Conservation (phyloP, 140 eudicot species). For the Senecio squalidus region DNA sequence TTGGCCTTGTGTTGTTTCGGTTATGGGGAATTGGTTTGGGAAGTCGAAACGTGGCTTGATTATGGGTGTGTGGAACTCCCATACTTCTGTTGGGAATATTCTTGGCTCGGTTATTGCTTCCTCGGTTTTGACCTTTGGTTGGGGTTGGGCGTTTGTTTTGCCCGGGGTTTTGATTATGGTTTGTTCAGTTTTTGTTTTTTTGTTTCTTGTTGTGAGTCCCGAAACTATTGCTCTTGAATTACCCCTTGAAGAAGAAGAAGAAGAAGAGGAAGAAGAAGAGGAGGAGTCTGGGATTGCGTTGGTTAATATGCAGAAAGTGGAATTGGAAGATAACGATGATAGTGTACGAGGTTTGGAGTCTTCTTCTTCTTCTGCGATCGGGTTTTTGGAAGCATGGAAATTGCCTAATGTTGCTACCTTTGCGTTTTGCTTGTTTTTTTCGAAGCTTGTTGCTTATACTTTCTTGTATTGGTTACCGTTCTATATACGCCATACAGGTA, state of each 20-base stretch:
- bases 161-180: conserved; percentile 58
- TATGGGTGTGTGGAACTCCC: conserved; percentile 94
- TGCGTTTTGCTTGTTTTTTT: conserved; percentile 84
- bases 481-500: conserved; percentile 93
- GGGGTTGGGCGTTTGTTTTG: conserved; percentile 95
- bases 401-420: conserved; percentile 77
- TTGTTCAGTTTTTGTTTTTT: conserved; percentile 38
- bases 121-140: conserved; percentile 64
- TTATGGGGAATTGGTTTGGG: conserved; percentile 95
- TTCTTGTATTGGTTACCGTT: conserved; percentile 97
- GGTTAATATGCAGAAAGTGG: conserved; percentile 41
- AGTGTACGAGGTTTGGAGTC: not conserved
- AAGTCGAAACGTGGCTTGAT: conserved; percentile 73
- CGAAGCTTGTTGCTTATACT: conserved; percentile 96
- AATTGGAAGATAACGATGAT: conserved; percentile 24
- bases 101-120: conserved; percentile 81
- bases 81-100: conserved; percentile 84
- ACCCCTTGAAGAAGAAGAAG: conserved; percentile 38
- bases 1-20: conserved; percentile 96
- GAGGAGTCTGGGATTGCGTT: conserved; percentile 55
- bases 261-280: conserved; percentile 23
- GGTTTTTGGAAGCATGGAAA: conserved; percentile 90
- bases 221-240: conserved; percentile 62
- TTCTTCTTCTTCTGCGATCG: conserved; percentile 48
- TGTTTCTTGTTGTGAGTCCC: conserved; percentile 79